Base-by-base conservation (phyloP, 768 basidiomycete genomes). In the Trametopsis cervina region DNA sequence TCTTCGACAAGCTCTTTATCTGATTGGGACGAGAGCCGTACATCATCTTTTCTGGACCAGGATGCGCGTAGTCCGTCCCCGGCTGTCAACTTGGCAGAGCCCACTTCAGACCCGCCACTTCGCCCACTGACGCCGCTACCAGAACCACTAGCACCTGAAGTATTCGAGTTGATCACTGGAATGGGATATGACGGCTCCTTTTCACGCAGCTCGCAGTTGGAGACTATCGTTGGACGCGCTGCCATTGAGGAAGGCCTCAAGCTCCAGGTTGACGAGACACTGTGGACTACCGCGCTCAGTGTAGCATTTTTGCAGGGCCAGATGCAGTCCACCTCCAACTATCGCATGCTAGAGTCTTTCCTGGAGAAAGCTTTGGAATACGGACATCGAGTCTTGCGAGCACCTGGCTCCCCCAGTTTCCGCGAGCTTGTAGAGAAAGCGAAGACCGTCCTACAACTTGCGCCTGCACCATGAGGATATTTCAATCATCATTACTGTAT, bases 161-260 rank as follows among this genome's bases (percentile, higher is more conserved):
- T 74, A 4, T 50, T 70, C 15, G 46, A 64, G 2, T 59, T 80
- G 35, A 59, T 74, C 10, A 51, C 54, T 12, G 50, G 72, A 18
- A 74, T 77, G 63, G 40, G 52, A 2, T 66, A 66, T 17, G 75
- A 80, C 43, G 80, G 80, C 0, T 76, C 77, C 0, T 81, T 76
- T 57, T 10, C 53, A 2, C 49, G 62, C 1, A 53, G 64, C 25
- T 54, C 65, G 2, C 25, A 53, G 0, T 60, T 77, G 4, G 52
- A 53, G 0, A 42, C 9, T 11, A 56, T 79, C 38, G 64, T 77
- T 4, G 75, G 75, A 5, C 44, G 57, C 0, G 51, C 48, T 0
- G 64, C 67, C n/a, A 55, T 69, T 5, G 69, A 72, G 29, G 56
- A 42, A n/a, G 29, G 38, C 7, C 40, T 12, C 2, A 38, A 35